Conservation (phyloP, 2,329 filamentous ascomycete genomes). For the Claviceps sp. region DNA sequence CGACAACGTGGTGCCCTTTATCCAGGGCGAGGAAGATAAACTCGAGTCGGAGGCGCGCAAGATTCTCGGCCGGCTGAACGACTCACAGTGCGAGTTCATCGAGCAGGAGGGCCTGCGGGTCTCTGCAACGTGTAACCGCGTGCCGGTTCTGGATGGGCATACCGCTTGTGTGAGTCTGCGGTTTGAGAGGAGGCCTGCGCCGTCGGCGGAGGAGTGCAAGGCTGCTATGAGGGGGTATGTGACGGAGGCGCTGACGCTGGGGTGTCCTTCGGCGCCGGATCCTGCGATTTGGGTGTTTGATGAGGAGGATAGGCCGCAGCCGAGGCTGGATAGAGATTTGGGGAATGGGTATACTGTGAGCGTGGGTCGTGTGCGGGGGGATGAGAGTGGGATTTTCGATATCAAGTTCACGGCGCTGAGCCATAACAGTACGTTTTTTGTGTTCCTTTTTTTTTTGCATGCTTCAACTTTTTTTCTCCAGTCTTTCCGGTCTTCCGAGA, state of each 20-base stretch:
- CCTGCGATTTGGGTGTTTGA: slow-evolving; percentile 81
- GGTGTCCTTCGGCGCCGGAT: slow-evolving; percentile 74
- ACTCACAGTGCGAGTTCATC: slow-evolving; percentile 57
- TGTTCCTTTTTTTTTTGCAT: not conserved
- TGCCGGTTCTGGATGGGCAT: slow-evolving; percentile 90
- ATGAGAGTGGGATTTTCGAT: slow-evolving; percentile 82
- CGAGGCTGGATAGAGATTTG: slow-evolving; percentile 75
- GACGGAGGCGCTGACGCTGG: slow-evolving; percentile 68
- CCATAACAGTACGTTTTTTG: slow-evolving; percentile 48
- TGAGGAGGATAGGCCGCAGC: slow-evolving; percentile 80
- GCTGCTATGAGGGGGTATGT: slow-evolving; percentile 69
- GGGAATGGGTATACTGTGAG: slow-evolving; percentile 81
- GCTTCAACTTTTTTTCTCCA: not conserved
- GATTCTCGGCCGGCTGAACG: slow-evolving; percentile 70
- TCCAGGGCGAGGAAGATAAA: slow-evolving; percentile 90
- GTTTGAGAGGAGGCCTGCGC: slow-evolving; percentile 64
- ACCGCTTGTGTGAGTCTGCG: slow-evolving; percentile 83
- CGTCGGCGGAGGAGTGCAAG: slow-evolving; percentile 63
- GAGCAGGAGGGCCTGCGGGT: slow-evolving; percentile 65
- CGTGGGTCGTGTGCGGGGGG: slow-evolving; percentile 75
- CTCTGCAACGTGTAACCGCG: slow-evolving; percentile 81
- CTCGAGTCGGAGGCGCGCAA: slow-evolving; percentile 89
- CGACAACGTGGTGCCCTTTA: slow-evolving; percentile 92
- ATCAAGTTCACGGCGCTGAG: slow-evolving; percentile 89
- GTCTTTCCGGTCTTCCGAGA: not conserved